These are phyloP conservation scores for Erodium trifolium DNA, from an alignment of 441 rosid genomes.

Conservation along the genomic window DNA sequence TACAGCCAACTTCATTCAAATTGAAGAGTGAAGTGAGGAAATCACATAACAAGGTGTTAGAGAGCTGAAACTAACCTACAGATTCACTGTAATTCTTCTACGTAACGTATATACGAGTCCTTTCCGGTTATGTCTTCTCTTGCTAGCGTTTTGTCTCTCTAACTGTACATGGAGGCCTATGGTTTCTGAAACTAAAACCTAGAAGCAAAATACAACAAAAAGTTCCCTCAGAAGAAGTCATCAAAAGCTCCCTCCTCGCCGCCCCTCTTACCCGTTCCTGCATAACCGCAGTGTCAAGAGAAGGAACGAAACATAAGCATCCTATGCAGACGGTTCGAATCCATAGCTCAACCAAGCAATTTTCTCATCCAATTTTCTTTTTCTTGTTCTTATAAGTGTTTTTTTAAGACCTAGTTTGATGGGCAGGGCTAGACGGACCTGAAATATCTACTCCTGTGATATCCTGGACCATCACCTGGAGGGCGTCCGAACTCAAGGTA, in stretches of 20 bases:
- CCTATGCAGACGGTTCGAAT: background rate
- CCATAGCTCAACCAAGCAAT: constrained; percentile 2
- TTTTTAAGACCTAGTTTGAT: background rate
- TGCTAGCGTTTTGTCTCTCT: constrained; percentile 13
- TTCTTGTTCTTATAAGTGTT: background rate
- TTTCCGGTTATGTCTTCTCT: background rate
- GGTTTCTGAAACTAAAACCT: constrained; percentile 2
- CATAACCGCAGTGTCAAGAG: constrained; percentile 16
- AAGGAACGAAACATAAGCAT: constrained; percentile 15
- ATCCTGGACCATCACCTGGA: constrained; percentile 50
- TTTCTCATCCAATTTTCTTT: background rate
- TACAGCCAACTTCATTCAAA: background rate
- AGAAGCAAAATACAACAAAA: background rate
- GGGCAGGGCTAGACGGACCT: constrained; percentile 40
- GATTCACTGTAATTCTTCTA: background rate
- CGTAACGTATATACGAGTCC: background rate
- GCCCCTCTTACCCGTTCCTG: constrained; percentile 44
- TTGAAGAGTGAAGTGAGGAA: background rate
- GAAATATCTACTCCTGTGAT: constrained; percentile 41
- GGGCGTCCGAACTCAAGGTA: constrained; percentile 27
- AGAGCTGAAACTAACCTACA: constrained; percentile 8
- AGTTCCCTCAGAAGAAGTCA: constrained; percentile 43
- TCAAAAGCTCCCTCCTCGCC: constrained; percentile 67
- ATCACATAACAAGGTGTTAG: background rate
- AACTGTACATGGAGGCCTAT: constrained; percentile 5